Base-by-base conservation (phyloP, 2,329 filamentous ascomycete genomes). In the Grosmannia penicillata region DNA sequence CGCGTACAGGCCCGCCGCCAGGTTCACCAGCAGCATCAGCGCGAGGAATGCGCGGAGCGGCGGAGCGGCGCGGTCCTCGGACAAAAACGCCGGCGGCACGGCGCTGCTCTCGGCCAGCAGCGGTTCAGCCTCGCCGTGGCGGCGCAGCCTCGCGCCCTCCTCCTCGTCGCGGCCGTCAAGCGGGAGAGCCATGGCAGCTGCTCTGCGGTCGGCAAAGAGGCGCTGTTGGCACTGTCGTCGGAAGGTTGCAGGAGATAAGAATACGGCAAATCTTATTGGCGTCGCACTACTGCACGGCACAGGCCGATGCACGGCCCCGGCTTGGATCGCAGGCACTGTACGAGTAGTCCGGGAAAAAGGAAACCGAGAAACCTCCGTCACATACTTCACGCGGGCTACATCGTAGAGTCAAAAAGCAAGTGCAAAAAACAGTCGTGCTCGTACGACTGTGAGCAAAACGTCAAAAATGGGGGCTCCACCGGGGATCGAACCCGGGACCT, bases 1-100 rank as follows among this genome's bases (percentile, higher is more conserved):
- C 41, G 63, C 62, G 39, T 66, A 65, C 4, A 69, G 55, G 43
- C 63, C 66, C 44, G 57, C 59, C 2, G 64, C 55, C 6, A 69
- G 57, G 39, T 65, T 66, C 46, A 67, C 59, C 3, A 67, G 54
- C 3, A 66, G 56, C 23, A 67, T 48, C 17, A 68, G 47, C 11
- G 47, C 44, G 3, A 68, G 53, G 7, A 68, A 49, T 1, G 56
- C 47, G 19, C 45, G 36, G 26, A 53, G 45, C 15, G 39, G 33
- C 19, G 25, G 35, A 11, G 29, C 3, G 21, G 17, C 8, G 9
- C n/a, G 15, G 29, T 30, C 32, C 21, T 4, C n/a, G n/a, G 28
- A 8, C 18, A 19, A 4, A 14, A 4, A 18, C 21, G 11, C 22
- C 17, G 15, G 18, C 10, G 21, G 9, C 11, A 18, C 13, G n/a